Conservation (phyloP, 2,329 filamentous ascomycete genomes). For the Fusarium buxicola region DNA sequence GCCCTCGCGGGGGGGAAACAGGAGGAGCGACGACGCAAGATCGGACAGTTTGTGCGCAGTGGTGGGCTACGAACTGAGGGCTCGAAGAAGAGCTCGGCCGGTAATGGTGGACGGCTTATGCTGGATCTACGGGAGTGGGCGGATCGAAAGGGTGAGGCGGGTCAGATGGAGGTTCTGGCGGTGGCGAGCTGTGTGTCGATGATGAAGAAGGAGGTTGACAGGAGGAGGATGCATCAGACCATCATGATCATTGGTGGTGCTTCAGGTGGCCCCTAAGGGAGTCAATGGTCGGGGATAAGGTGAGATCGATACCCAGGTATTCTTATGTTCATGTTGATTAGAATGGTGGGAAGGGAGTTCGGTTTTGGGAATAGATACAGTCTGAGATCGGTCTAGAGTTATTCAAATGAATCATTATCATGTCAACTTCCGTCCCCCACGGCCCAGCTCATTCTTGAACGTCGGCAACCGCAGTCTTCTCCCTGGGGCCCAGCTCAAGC, state of each 20-base stretch:
- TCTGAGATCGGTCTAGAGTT: neutral
- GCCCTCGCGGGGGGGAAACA: constrained; percentile 44
- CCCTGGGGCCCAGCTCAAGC: constrained; percentile 35
- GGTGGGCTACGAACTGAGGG: constrained; percentile 55
- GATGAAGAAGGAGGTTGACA: constrained; percentile 74
- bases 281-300: neutral
- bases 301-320: constrained; percentile 12
- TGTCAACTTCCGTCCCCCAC: neutral
- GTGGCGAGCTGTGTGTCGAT: constrained; percentile 69
- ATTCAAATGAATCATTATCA: neutral
- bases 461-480: constrained; percentile 43
- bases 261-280: constrained; percentile 16
- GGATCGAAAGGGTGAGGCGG: constrained; percentile 48
- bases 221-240: constrained; percentile 64
- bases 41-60: constrained; percentile 60
- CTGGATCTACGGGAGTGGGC: constrained; percentile 55
- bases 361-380: neutral
- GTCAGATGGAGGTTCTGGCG: constrained; percentile 61
- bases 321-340: neutral
- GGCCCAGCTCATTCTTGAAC: constrained; percentile 30
- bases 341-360: neutral
- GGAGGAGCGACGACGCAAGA: constrained; percentile 47
- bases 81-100: constrained; percentile 53
- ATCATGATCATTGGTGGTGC: constrained; percentile 55
- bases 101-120: constrained; percentile 63